These are phyloP conservation scores for Neoscytalidium dimidiatum DNA, from an alignment of 2,329 filamentous ascomycete genomes.

Conservation along the genomic window DNA sequence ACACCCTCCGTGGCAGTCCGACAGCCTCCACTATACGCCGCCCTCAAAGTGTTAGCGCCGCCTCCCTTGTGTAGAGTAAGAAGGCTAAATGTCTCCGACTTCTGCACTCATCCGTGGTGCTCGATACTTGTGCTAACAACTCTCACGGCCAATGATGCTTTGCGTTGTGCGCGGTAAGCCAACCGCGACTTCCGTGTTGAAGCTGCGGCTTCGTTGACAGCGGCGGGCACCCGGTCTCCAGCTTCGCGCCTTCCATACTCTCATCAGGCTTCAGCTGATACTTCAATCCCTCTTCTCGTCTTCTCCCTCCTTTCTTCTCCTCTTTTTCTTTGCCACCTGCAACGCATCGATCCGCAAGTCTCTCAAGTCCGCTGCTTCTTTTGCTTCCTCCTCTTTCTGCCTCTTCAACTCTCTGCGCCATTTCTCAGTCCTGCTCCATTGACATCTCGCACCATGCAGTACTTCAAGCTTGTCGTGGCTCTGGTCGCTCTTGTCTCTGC, in stretches of 20 bases:
- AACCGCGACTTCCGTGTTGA: background rate
- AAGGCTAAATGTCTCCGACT: too few relatives aligned
- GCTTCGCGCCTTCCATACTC: conserved; percentile 1
- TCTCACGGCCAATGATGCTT: background rate
- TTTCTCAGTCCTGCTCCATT: background rate
- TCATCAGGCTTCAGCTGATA: background rate
- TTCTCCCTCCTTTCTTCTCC: conserved; percentile 7
- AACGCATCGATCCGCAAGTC: conserved; percentile 15
- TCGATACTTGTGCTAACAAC: too few relatives aligned
- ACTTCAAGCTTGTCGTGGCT: conserved; percentile 11
- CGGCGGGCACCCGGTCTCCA: background rate
- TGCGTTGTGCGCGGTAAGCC: background rate
- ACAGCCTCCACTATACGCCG: too few relatives aligned
- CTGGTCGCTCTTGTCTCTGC: conserved; percentile 15
- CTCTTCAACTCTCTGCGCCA: background rate
- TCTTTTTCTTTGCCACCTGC: conserved; percentile 17
- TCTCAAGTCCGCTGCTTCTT: background rate
- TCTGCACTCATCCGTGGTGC: too few relatives aligned
- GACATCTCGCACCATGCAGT: conserved; percentile 14
- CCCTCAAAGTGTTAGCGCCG: too few relatives aligned
- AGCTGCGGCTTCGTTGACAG: background rate
- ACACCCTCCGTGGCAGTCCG: too few relatives aligned
- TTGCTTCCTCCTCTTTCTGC: background rate
- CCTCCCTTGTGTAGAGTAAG: too few relatives aligned
- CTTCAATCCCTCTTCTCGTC: background rate